These are phyloP conservation scores for Aspergillus chevalieri DNA, from an alignment of 2,329 filamentous ascomycete genomes.

Conservation along the genomic window DNA sequence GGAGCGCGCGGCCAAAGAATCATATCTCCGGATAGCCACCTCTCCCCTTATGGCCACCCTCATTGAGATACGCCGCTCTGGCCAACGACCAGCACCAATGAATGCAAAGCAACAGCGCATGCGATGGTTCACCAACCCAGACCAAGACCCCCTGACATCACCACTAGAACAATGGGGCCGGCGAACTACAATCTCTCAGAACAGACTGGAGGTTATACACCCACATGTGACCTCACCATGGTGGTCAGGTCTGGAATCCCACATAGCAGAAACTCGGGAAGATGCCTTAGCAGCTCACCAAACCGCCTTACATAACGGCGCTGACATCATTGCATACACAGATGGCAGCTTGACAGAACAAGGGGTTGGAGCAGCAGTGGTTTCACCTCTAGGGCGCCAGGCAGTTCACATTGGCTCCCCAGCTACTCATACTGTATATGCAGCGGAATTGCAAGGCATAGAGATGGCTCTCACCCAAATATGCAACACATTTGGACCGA, in stretches of 20 bases:
- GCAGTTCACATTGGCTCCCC: not conserved
- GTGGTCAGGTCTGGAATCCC: not conserved
- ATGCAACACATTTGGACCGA: not conserved
- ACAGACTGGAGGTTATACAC: not conserved
- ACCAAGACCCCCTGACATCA: not conserved
- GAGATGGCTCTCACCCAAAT: not conserved
- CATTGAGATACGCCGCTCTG: not conserved
- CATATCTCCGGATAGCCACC: constrained; percentile 16
- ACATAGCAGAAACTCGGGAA: not conserved
- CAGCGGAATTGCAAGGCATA: not conserved
- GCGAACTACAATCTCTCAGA: not conserved
- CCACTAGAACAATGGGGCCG: not conserved
- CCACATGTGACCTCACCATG: not conserved
- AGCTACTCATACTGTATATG: not conserved
- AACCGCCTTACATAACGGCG: not conserved
- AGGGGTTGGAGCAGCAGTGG: not conserved
- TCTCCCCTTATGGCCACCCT: not conserved
- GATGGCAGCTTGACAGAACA: not conserved
- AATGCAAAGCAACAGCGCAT: not conserved
- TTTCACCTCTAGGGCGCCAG: not conserved
- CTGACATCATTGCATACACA: not conserved
- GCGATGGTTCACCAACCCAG: no score
- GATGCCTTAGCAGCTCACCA: not conserved
- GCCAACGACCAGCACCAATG: not conserved
- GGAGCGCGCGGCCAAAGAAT: constrained; percentile 16